phyloP scores from a whole-genome alignment of 306 rosid genomes.

The Cucumis sativus region Cucumber_9930_V3 NC_026660.2:21186001-21186500 shows the following conservation, averaged over 20 bases:
- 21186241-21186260: not conserved
- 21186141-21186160: not conserved
- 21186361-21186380: not conserved
- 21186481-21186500: slow-evolving; percentile 32
- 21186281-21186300: not conserved
- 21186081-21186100: too few relatives aligned
- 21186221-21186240: not conserved
- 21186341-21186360: not conserved
- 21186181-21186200: not conserved
- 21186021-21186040: too few relatives aligned
- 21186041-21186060: too few relatives aligned
- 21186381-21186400: too few relatives aligned
- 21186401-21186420: not conserved
- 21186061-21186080: too few relatives aligned
- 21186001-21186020: too few relatives aligned
- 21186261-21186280: not conserved
- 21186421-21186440: not conserved
- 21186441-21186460: too few relatives aligned
- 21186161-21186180: not conserved
- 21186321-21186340: not conserved
- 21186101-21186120: too few relatives aligned
- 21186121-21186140: too few relatives aligned
- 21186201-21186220: too few relatives aligned
- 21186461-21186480: too few relatives aligned
- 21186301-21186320: not conserved